Percentiles rank a stretch among this genome's conserved stretches.
Evolutionary conservation across 1,139 yeast species (phyloP).

Genomic region (Yamadazyma dendronema): DNA sequence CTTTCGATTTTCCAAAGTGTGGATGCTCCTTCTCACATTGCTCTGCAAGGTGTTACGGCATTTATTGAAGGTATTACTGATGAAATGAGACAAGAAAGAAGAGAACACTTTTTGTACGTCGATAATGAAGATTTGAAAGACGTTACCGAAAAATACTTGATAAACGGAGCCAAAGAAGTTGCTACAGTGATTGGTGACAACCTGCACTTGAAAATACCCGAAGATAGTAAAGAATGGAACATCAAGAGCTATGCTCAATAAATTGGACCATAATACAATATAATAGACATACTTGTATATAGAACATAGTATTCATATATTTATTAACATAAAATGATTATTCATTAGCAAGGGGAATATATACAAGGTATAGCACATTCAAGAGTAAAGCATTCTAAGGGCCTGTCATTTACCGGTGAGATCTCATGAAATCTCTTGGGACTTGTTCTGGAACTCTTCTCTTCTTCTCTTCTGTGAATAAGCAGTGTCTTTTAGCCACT

Average conservation of each 20-base stretch:
- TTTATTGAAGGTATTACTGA: conserved; percentile 74
- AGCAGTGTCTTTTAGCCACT: conserved; percentile 64
- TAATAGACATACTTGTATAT: conserved; percentile 7
- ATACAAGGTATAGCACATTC: conserved; percentile 3
- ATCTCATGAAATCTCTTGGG: conserved; percentile 61
- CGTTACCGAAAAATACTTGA: conserved; percentile 63
- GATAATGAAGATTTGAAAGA: conserved; percentile 57
- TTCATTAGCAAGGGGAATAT: conserved; percentile 1
- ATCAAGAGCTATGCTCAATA: conserved; percentile 15
- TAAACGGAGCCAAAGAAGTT: conserved; percentile 24
- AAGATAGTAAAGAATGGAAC: conserved; percentile 29
- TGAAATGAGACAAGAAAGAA: conserved; percentile 75
- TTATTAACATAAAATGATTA: not conserved
- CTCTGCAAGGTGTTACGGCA: conserved; percentile 68
- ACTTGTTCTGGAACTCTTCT: conserved; percentile 68
- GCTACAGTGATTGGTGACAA: conserved; percentile 56
- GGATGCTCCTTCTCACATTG: conserved; percentile 85
- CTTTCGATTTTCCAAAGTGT: conserved; percentile 85
- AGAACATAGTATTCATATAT: conserved; percentile 1
- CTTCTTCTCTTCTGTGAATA: conserved; percentile 85
- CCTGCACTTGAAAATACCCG: conserved; percentile 24
- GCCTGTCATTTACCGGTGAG: conserved; percentile 33
- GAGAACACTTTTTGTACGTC: conserved; percentile 71
- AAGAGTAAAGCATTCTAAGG: conserved; percentile 1
- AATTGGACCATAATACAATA: too few relatives aligned